A percentile compares a stretch with the other conserved stretches of the same genome.
Evolutionary conservation across 805 yeast species (phyloP).

Genomic region (Spathaspora hagerdaliae): DNA sequence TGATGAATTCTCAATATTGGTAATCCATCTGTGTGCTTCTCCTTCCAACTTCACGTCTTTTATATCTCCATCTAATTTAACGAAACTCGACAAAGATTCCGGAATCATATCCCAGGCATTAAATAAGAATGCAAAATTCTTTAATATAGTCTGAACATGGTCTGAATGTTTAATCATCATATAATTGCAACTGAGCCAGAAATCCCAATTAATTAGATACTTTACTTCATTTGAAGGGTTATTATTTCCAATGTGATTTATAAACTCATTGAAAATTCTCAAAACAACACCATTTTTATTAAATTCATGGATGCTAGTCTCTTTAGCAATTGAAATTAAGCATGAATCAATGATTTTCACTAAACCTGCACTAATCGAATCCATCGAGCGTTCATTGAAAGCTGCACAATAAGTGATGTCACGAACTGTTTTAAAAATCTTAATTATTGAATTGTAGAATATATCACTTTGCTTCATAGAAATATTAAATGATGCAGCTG

Average conservation of each 20-base stretch:
- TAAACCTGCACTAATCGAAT: conserved; percentile 12
- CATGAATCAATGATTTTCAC: conserved; percentile 27
- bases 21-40: conserved; percentile 33
- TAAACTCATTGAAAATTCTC: conserved; percentile 37
- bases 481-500: conserved; percentile 5
- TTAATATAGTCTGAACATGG: conserved; percentile 57
- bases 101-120: conserved; percentile 74
- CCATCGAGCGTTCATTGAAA: conserved; percentile 2
- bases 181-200: conserved; percentile 63
- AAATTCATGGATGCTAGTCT: conserved; percentile 33
- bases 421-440: conserved; percentile 35
- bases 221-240: conserved; percentile 1
- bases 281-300: conserved; percentile 36
- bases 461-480: conserved; percentile 25
- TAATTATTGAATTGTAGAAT: conserved; percentile 36
- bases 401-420: conserved; percentile 25
- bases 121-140: conserved; percentile 63
- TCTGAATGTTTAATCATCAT: conserved; percentile 57
- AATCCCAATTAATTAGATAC: conserved; percentile 58
- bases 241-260: conserved; percentile 27
- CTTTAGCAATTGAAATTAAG: conserved; percentile 30
- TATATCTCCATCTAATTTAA: conserved; percentile 1
- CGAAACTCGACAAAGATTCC: conserved; percentile 16
- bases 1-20: conserved; percentile 33
- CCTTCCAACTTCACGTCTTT: background rate